phyloP scores from a whole-genome alignment of 768 basidiomycete genomes.

The Boletus rex-veris region DNA sequence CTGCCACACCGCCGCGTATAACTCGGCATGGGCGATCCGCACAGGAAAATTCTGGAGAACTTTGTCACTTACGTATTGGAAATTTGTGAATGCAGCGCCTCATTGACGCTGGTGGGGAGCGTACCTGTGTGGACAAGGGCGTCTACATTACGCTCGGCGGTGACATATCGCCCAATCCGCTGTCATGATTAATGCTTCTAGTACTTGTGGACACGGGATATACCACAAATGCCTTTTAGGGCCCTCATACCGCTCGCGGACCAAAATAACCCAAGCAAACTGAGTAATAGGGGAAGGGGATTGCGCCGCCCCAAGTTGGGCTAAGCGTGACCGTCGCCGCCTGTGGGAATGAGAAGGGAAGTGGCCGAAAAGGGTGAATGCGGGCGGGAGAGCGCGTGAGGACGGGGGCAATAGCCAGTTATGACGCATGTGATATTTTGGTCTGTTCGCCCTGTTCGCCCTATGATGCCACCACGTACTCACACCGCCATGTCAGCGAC shows the following conservation, averaged over 20 bases:
- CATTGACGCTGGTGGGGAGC: not conserved
- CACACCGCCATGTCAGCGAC: not conserved
- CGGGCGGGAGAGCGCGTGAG: not conserved
- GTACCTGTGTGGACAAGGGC: not conserved
- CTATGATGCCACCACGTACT: not conserved
- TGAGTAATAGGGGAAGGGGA: not conserved
- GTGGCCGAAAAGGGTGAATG: conserved; percentile 1
- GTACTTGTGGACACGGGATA: not conserved
- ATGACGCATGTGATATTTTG: not conserved
- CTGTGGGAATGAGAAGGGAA: conserved; percentile 1
- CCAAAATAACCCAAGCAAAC: not conserved
- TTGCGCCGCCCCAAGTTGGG: not conserved
- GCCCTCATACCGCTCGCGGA: not conserved
- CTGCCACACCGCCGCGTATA: not conserved
- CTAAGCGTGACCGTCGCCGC: not conserved
- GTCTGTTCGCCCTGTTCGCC: not conserved
- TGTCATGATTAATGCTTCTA: not conserved
- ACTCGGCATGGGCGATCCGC: not conserved
- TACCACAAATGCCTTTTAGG: not conserved
- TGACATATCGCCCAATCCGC: not conserved
- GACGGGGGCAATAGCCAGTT: not conserved
- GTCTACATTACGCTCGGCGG: not conserved
- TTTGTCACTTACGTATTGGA: not conserved
- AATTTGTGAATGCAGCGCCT: not conserved
- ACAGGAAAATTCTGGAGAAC: not conserved